These are phyloP conservation scores for Penicillium aurantiogriseum DNA, from an alignment of 2,329 filamentous ascomycete species.

Conservation along the genomic window DNA sequence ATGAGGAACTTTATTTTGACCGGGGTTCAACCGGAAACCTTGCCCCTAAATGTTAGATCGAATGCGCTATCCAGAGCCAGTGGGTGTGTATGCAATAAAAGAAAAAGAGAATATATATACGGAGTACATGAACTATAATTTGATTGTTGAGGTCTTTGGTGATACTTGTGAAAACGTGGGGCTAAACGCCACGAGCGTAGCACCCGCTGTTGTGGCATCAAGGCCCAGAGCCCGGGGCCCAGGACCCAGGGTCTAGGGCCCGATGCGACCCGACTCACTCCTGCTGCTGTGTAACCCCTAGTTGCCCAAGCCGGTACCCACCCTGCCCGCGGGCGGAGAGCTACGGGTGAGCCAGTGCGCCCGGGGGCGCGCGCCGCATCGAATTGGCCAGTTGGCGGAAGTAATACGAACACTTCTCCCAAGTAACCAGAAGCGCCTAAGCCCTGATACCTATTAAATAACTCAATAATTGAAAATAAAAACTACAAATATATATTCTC, in stretches of 20 bases:
- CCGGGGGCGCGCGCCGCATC: background rate
- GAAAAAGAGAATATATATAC: background rate
- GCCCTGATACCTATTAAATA: background rate
- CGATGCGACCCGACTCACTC: too few species aligned
- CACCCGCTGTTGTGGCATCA: background rate
- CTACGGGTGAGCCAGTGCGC: background rate
- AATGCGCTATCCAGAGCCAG: background rate
- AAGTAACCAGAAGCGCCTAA: background rate
- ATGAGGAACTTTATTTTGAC: background rate
- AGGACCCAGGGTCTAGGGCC: background rate
- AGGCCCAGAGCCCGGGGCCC: background rate
- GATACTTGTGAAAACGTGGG: background rate
- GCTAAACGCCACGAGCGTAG: background rate
- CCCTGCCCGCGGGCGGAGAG: background rate
- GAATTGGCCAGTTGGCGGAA: background rate
- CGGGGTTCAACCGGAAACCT: background rate
- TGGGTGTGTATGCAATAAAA: background rate
- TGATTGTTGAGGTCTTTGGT: background rate
- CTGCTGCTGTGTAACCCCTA: background rate
- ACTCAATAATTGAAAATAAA: background rate
- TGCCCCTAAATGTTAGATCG: too few species aligned
- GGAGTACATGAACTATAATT: background rate
- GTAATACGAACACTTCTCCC: too few species aligned
- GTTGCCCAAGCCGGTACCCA: background rate
- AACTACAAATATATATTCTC: background rate